Base-by-base conservation (phyloP, 129 eudicot genomes). In the Tagetes patula region DNA sequence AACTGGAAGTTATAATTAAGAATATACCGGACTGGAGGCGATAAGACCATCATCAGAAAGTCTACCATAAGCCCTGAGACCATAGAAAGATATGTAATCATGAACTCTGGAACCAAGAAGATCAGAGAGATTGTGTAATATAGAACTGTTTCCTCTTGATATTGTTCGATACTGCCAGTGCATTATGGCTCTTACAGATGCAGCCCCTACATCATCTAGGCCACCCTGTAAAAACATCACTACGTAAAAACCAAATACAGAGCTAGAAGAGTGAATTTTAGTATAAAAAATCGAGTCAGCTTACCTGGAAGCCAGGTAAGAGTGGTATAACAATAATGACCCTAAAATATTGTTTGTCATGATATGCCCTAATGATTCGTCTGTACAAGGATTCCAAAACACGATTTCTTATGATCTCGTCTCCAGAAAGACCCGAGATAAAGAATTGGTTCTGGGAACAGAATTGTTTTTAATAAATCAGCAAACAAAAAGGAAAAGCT, bases 151-250 rank as follows among this genome's bases (percentile, higher is more conserved):
- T 55, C 87, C 96, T 82, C 93, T 88, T 71, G 86, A 88, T 80
- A 94, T 90, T 67, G 94, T 86, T 80, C 96, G 88, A 79, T 94
- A 94, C 70, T 94, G 99, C 99, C 99, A 94, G 78, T 94, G 99
- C 87, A 87, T 90, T 63, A 94, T 50, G 13, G 99, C 99, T 90
- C 99, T 90, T 73, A 94, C 99, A 50, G 99, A 90, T 79, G 99
- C 99, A 43, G 99, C 99, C 64, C 97, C 99, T 81, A 82, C 76
- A 45, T 94, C 99, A 83, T 94, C 98, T 52, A 94, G 83, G 47
- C 98, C 98, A 67, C 98, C 98, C 97, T 93, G 89, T 34, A 65
- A 64, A 52, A 52, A 61, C 58, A 32, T 70, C 33, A 77, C 5
- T 33, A 66, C 0, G 65, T 77, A 30, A 77, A 70, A 77, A 76